Percentiles rank a stretch among this genome's conserved stretches.
Conservation (phyloP, 345 rosid species). For the Arabidopsis arenosa region DNA sequence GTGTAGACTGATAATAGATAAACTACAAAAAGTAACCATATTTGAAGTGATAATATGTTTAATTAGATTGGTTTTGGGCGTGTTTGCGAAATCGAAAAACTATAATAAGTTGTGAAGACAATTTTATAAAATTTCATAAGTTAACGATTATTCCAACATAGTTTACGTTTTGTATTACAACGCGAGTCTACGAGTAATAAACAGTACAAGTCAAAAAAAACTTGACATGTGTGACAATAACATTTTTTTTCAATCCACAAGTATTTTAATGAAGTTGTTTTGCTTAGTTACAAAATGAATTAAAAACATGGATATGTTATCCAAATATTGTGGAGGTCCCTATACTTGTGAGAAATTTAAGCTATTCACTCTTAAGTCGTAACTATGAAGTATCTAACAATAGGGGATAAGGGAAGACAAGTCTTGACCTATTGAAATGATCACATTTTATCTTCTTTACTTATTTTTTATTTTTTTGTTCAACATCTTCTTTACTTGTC, state of each 20-base stretch:
- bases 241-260: neutral
- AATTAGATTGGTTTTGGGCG: neutral
- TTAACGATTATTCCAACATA: neutral
- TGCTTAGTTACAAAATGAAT: neutral
- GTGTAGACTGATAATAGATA: neutral
- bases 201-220: neutral
- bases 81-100: neutral
- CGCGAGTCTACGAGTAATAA: neutral
- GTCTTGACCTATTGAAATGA: constrained; percentile 14
- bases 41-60: neutral
- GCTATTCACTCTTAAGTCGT: neutral
- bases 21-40: neutral
- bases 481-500: no score
- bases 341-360: constrained; percentile 8
- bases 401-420: neutral
- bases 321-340: neutral
- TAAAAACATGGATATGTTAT: neutral
- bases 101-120: neutral
- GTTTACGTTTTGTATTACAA: neutral
- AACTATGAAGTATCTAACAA: neutral
- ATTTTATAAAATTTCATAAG: neutral
- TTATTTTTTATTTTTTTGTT: neutral
- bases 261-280: neutral
- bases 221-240: neutral
- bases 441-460: neutral